Base-by-base conservation (phyloP, 305 asterid species). In the Euphrasia arctica region DNA sequence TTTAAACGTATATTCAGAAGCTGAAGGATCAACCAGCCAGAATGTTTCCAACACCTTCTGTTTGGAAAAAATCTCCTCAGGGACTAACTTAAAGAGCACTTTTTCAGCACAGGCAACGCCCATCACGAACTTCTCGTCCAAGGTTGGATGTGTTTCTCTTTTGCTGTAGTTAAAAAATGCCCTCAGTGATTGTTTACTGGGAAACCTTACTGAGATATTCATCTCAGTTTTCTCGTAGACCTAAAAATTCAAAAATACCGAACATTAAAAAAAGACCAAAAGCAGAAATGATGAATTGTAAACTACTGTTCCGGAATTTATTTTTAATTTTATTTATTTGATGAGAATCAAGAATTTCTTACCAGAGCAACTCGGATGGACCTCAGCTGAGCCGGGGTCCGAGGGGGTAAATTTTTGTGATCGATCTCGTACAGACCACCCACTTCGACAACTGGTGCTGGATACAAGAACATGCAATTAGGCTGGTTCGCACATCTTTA, bases 61-160 rank as follows among this genome's bases (percentile, higher is more conserved):
- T 70, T 74, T 85, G 4, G 80, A 55, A 64, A 81, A 85, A 51
- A 75, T 82, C 22, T 75, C 83, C 9, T 74, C 69, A 5, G 91
- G 83, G 31, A 92, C 80, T 69, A 73, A 61, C 70, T 89, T 77
- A 34, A 50, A 11, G 31, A 92, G 94, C 76, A 87, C 97, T 70
- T 78, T 90, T 3, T 47, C 67, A 0, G 98, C 96, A 14, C 79
- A 61, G 2, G 73, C 73, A 3, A 72, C 60, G 28, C 81, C 96
- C 97, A 90, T 90, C 43, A 83, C 85, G 60, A 93, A 88, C 74
- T 84, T 86, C 77, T 90, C 91, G 12, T 93, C 97, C 64, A 90
- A 66, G 36, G 87, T 79, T 4, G 98, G 98, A 79, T 88, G 91
- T 36, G 90, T 83, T 60, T 81, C 91, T 57, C 80, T 80, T 42